Conservation (phyloP, 2,329 filamentous ascomycete genomes). For the Fusarium sarcochroum region DNA sequence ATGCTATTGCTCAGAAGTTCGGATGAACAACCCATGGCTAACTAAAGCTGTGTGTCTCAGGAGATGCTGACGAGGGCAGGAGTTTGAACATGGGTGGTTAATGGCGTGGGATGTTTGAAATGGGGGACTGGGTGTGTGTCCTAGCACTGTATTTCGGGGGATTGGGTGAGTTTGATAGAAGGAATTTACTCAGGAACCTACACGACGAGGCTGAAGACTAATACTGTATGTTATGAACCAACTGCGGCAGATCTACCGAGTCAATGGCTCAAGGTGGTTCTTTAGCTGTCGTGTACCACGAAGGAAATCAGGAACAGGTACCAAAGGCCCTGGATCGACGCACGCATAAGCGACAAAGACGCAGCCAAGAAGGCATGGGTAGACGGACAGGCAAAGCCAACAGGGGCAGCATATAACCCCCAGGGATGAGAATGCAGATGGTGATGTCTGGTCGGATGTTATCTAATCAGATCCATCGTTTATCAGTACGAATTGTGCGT, state of each 20-base stretch:
- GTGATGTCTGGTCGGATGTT: conserved; percentile 19
- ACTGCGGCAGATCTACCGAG: conserved; percentile 12
- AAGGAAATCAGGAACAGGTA: conserved; percentile 8
- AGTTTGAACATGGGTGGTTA: conserved; percentile 25
- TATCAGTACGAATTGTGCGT: conserved; percentile 17
- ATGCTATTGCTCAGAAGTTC: conserved; percentile 31
- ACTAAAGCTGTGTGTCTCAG: conserved; percentile 33
- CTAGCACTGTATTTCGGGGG: background rate
- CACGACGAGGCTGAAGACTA: conserved; percentile 5
- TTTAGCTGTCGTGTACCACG: conserved; percentile 1
- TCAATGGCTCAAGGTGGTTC: conserved; percentile 1
- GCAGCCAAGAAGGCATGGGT: background rate
- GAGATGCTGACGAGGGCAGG: conserved; percentile 15
- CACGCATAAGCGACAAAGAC: conserved; percentile 1
- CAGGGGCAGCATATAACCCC: conserved; percentile 15
- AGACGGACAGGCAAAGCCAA: background rate
- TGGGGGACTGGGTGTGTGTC: conserved; percentile 10
- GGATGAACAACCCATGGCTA: conserved; percentile 7
- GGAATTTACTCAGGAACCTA: background rate
- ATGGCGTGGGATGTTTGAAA: conserved; percentile 24
- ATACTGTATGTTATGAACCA: background rate
- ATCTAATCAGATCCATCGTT: conserved; percentile 50
- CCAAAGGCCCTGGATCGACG: conserved; percentile 7
- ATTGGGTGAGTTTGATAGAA: background rate
- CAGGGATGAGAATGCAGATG: conserved; percentile 4